These are phyloP conservation scores for Fonsecaea pugnacius DNA, from an alignment of 2,329 filamentous ascomycete species.

Conservation along the genomic window DNA sequence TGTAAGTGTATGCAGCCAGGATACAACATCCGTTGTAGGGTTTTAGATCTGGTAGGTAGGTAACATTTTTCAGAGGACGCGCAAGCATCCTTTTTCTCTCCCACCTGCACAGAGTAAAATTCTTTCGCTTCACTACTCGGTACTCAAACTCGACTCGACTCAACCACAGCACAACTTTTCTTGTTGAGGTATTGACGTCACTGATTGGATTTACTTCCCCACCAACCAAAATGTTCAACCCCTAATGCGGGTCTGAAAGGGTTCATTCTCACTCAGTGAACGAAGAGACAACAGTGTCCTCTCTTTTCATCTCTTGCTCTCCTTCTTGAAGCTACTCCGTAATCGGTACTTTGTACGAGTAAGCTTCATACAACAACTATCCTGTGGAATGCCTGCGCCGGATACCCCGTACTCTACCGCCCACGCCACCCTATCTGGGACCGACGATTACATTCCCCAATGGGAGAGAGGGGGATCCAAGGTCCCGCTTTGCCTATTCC, in stretches of 20 bases:
- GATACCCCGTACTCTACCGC: background rate
- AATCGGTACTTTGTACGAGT: too few relatives aligned
- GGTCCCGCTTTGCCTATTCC: background rate
- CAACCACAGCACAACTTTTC: background rate
- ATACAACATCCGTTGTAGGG: background rate
- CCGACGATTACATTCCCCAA: background rate
- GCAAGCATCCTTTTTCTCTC: background rate
- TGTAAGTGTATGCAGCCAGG: background rate
- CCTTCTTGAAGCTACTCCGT: background rate
- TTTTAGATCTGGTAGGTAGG: background rate
- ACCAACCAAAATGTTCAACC: background rate
- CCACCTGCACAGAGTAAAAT: background rate
- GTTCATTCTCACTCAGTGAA: too few relatives aligned
- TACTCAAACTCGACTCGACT: background rate
- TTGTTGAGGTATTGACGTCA: conserved; percentile 4
- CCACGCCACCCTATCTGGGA: background rate
- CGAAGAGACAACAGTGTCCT: background rate
- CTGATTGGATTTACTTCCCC: background rate
- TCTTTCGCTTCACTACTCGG: background rate
- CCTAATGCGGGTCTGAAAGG: background rate
- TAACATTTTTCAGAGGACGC: background rate
- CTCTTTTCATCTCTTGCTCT: background rate
- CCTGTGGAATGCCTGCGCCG: background rate
- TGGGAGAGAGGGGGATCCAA: background rate
- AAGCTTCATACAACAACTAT: background rate